Evolutionary conservation across 129 eudicot species (phyloP).

Genomic region (Ambrosia trifida): DNA sequence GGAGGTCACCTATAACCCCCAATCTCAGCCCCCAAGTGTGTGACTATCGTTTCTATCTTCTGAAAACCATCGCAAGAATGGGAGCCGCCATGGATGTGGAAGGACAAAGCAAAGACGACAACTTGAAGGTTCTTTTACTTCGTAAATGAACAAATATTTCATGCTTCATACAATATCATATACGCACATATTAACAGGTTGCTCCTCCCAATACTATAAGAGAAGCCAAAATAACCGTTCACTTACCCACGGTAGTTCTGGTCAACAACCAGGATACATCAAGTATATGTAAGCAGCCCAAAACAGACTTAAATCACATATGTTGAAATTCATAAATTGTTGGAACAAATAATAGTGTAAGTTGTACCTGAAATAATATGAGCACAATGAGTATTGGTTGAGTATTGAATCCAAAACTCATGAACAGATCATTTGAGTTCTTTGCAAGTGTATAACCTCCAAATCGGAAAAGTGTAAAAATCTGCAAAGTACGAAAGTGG

Average conservation of each 20-base stretch:
- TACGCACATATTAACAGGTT: too few species aligned
- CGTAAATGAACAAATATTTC: too few species aligned
- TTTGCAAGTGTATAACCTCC: slow-evolving; percentile 92
- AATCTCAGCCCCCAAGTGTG: too few species aligned
- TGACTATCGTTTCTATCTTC: too few species aligned
- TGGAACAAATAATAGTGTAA: neutral
- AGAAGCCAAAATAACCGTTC: neutral
- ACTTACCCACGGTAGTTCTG: neutral
- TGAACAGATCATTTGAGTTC: slow-evolving; percentile 86
- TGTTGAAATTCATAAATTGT: neutral
- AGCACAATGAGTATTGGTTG: slow-evolving; percentile 95
- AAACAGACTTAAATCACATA: neutral
- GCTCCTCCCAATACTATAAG: neutral
- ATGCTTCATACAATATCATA: neutral
- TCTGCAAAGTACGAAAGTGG: slow-evolving; percentile 42
- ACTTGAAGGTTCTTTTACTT: too few species aligned
- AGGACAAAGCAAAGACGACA: too few species aligned
- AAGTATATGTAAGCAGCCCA: neutral
- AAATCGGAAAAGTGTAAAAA: slow-evolving; percentile 73
- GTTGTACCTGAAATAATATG: slow-evolving; percentile 74
- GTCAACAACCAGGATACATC: slow-evolving; percentile 5
- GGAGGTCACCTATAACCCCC: too few species aligned
- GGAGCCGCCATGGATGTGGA: too few species aligned
- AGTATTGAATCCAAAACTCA: slow-evolving; percentile 91
- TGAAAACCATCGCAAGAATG: too few species aligned